phyloP scores from a whole-genome alignment of 164 flowering plant species.

The Vitis rupestris region DNA sequence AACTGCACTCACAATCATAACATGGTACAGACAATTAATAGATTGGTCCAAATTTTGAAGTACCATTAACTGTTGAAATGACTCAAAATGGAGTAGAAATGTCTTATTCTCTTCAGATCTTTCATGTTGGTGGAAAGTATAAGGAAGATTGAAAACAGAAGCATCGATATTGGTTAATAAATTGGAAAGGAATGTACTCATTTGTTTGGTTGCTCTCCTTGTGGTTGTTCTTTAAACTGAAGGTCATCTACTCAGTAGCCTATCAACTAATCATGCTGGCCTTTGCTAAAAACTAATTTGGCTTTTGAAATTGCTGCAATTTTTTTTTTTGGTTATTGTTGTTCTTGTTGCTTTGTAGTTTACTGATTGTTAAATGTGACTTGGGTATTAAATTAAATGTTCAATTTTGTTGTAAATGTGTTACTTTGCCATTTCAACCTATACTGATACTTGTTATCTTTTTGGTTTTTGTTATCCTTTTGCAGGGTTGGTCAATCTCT shows the following conservation, averaged over 20 bases:
- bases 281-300: not conserved
- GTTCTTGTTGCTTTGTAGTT: not conserved
- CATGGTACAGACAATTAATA: too few species aligned
- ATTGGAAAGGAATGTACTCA: not conserved
- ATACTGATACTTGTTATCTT: conserved; percentile 9
- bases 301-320: conserved; percentile 1
- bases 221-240: not conserved
- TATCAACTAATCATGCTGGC: not conserved
- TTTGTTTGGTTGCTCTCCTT: not conserved
- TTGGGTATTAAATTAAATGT: not conserved
- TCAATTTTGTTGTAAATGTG: not conserved
- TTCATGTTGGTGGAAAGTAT: too few species aligned
- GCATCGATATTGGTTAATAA: too few species aligned
- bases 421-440: not conserved
- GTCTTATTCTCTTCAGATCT: too few species aligned
- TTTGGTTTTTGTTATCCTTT: conserved; percentile 16
- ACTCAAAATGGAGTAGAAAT: too few species aligned
- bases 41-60: too few species aligned
- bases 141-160: too few species aligned
- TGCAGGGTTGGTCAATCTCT: conserved; percentile 88
- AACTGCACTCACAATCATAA: too few species aligned
- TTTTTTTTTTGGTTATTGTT: not conserved
- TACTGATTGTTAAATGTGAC: not conserved
- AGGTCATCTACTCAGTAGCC: not conserved
- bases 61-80: too few species aligned